A percentile compares a stretch with the other conserved stretches of the same genome.
Conservation (phyloP, 352 stramenopile species). For the Phytophthora europaea region DNA sequence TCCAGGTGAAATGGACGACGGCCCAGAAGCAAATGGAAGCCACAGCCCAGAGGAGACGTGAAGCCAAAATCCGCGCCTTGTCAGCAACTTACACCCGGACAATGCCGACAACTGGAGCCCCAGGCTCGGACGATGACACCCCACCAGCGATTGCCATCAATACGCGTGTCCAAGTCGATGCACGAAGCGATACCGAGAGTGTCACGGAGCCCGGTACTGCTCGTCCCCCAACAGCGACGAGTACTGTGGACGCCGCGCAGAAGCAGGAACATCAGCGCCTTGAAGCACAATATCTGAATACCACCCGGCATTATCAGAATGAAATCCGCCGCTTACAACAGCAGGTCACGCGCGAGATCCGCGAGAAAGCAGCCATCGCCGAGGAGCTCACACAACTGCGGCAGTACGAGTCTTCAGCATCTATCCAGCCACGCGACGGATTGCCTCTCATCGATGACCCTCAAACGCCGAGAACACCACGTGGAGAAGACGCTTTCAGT, state of each 20-base stretch:
- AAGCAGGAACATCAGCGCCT: conserved; percentile 19
- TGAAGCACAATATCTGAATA: conserved; percentile 45
- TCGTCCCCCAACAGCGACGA: conserved; percentile 28
- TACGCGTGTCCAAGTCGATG: background rate
- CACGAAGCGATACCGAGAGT: conserved; percentile 47
- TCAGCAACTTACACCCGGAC: conserved; percentile 48
- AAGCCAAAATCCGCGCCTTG: conserved; percentile 61
- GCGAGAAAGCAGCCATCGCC: conserved; percentile 54
- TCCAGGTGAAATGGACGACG: conserved; percentile 54
- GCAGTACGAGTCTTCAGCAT: conserved; percentile 11
- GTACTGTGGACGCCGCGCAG: background rate
- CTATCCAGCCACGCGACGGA: conserved; percentile 10
- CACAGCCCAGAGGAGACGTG: conserved; percentile 44
- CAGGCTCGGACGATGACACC: conserved; percentile 1
- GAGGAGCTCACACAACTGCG: conserved; percentile 55
- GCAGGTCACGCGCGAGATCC: conserved; percentile 64
- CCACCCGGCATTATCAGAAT: conserved; percentile 67
- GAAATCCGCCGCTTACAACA: conserved; percentile 75
- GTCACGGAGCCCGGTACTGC: conserved; percentile 32
- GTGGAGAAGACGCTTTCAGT: background rate
- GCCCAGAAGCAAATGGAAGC: conserved; percentile 56
- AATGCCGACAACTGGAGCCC: background rate
- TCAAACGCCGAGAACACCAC: conserved; percentile 4
- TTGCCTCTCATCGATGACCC: conserved; percentile 13
- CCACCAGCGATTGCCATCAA: conserved; percentile 1